Evolutionary conservation across 2,329 filamentous ascomycete genomes (phyloP).

Genomic region (Leptographium lundbergii): DNA sequence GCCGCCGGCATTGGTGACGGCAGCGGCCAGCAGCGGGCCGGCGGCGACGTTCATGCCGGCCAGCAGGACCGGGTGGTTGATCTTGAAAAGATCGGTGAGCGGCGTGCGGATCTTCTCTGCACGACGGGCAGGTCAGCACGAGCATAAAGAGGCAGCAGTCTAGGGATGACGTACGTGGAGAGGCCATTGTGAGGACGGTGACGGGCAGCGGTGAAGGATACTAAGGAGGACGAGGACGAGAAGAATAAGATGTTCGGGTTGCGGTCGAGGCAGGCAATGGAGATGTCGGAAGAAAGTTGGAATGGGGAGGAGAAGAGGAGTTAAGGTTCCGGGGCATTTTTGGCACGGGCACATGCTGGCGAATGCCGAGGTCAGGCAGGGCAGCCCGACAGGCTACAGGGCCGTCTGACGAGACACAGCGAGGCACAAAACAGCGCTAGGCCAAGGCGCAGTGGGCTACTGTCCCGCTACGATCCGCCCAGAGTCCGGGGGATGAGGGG

Average conservation of each 20-base stretch:
- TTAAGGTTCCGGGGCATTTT: not conserved
- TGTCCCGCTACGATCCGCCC: not conserved
- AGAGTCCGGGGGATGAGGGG: not conserved
- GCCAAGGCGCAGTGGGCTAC: not conserved
- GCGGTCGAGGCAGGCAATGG: not conserved
- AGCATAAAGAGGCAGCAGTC: not conserved
- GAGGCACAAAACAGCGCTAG: not conserved
- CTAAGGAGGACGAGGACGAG: not conserved
- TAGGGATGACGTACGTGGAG: constrained; percentile 52
- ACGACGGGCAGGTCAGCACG: not conserved
- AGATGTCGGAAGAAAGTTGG: not conserved
- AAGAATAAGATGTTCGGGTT: not conserved
- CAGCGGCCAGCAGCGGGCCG: constrained; percentile 88
- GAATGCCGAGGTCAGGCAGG: constrained; percentile 12
- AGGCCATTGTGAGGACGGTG: constrained; percentile 51
- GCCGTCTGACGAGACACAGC: no score
- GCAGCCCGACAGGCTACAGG: not conserved
- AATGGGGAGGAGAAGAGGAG: not conserved
- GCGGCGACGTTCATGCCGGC: constrained; percentile 99
- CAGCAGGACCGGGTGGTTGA: constrained; percentile 90
- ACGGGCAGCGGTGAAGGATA: no score
- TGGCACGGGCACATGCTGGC: constrained; percentile 12
- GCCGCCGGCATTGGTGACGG: constrained; percentile 92
- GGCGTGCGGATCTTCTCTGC: constrained; percentile 81
- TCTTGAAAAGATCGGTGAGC: constrained; percentile 91